Evolutionary conservation across 1,284 basidiomycete species (phyloP).

Genomic region (Trametes sp.): DNA sequence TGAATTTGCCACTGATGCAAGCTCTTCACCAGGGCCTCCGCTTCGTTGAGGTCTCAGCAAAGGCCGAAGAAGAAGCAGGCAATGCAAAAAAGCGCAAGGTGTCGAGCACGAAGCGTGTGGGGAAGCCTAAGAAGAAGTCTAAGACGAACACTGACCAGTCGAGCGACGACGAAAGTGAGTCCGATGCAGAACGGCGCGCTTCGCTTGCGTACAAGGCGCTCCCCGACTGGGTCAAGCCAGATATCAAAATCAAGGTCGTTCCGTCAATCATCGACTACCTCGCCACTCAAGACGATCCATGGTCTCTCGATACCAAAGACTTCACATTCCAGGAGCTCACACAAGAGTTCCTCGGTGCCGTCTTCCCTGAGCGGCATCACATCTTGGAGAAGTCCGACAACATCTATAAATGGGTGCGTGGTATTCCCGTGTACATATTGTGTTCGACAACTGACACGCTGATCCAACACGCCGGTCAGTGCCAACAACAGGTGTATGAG

Average conservation of each 20-base stretch:
- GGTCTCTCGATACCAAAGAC: neutral
- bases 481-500: conserved; percentile 3
- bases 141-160: too few relatives aligned
- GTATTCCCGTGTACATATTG: too few relatives aligned
- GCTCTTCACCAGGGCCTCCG: too few relatives aligned
- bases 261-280: neutral
- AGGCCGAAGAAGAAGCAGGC: too few relatives aligned
- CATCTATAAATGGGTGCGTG: neutral
- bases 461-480: too few relatives aligned
- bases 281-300: neutral
- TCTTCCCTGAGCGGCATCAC: neutral
- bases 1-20: too few relatives aligned
- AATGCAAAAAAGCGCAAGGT: too few relatives aligned
- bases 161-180: neutral
- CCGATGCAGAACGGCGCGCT: neutral
- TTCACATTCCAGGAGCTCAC: neutral
- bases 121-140: too few relatives aligned
- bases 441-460: neutral
- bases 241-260: neutral
- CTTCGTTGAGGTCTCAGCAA: too few relatives aligned
- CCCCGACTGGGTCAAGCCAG: neutral
- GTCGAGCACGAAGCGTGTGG: too few relatives aligned
- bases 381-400: neutral
- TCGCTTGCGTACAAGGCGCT: neutral
- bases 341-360: neutral